Evolutionary conservation across 805 yeast species (phyloP), one percentile per base, ranked within the genome.

Genomic region (Candida anglica): DNA sequence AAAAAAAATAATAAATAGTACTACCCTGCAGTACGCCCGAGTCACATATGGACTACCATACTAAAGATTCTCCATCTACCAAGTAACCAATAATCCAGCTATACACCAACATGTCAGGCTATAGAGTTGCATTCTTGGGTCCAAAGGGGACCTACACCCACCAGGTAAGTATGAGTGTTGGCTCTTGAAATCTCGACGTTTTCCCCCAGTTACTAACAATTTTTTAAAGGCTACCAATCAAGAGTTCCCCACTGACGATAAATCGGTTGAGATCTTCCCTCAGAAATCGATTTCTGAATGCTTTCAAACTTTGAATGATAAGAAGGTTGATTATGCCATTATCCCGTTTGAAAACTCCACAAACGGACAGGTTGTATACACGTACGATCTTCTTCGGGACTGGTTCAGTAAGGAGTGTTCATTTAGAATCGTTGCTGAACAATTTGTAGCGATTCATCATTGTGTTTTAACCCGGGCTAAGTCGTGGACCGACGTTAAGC

Each of bases 331-430:
- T 34, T 79, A 66, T 50, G 80, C 91, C 0, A 82, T 88, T 8
- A 83, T 93, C 2, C 98, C 98, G 1, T 75, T 86, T 46, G 97
- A 91, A 49, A 91, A 91, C 61, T 88, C 97, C 3, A 83, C 97
- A 2, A 93, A 91, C 56, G 98, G 98, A 0, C 89, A 83, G 44
- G 98, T 93, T 5, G 84, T 81, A 1, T 75, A 81, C 50, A 86
- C 96, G 0, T 81, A 86, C 53, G 96, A 88, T 51, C 63, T 88
- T 10, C 63, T 91, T 19, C 64, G 95, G 42, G 88, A 84, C 50
- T 75, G 80, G 75, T 70, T 69, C 38, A 52, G 19, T 11, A 11
- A 15, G 11, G 15, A 14, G 9, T 49, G 56, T 1, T 43, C 56
- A 1, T 69, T 86, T 41, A 58, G 60, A 23, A 75, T 87, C 3